Percentiles rank a stretch among this genome's conserved stretches.
phyloP scores from a whole-genome alignment of 1,284 basidiomycete genomes.

The Waitea zeae region DNA sequence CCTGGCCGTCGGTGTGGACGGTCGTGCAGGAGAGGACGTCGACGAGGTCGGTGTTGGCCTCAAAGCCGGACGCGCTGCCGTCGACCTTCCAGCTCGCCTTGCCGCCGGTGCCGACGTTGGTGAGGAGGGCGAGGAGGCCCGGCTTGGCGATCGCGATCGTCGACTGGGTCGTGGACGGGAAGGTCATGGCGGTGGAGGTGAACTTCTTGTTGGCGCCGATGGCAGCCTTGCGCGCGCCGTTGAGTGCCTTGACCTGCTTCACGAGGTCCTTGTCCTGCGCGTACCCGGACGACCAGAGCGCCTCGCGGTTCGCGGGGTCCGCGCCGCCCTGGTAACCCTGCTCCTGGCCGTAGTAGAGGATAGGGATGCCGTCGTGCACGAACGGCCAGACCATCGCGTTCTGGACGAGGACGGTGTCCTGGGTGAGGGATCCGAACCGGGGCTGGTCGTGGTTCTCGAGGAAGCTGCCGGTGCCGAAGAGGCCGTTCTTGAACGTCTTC shows the following conservation, averaged over 20 bases:
- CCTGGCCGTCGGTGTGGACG: not conserved
- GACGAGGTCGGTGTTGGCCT: not conserved
- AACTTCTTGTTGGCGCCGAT: conserved; percentile 23
- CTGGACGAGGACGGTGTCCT: conserved; percentile 9
- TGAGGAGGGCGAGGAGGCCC: conserved; percentile 47
- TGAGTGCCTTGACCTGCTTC: conserved; percentile 19
- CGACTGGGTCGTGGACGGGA: conserved; percentile 21
- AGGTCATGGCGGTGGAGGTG: conserved; percentile 9
- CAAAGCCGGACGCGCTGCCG: not conserved
- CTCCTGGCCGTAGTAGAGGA: conserved; percentile 73
- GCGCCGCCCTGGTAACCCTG: conserved; percentile 38
- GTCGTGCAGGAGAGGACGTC: not conserved
- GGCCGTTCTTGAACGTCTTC: not conserved
- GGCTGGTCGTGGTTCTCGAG: not conserved
- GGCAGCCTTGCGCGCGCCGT: conserved; percentile 41
- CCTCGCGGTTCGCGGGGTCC: conserved; percentile 65
- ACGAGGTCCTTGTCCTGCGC: conserved; percentile 15
- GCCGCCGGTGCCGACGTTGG: conserved; percentile 37
- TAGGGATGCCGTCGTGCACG: conserved; percentile 34
- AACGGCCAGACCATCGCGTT: conserved; percentile 19
- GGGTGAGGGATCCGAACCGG: not conserved
- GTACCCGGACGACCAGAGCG: conserved; percentile 62
- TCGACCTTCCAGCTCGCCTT: not conserved
- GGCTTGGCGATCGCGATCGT: conserved; percentile 44
- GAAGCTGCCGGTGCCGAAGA: conserved; percentile 4